Evolutionary conservation across 1,284 basidiomycete genomes (phyloP), one percentile per base, ranked within the genome.

Genomic region (Apiotrichum laibachii): DNA sequence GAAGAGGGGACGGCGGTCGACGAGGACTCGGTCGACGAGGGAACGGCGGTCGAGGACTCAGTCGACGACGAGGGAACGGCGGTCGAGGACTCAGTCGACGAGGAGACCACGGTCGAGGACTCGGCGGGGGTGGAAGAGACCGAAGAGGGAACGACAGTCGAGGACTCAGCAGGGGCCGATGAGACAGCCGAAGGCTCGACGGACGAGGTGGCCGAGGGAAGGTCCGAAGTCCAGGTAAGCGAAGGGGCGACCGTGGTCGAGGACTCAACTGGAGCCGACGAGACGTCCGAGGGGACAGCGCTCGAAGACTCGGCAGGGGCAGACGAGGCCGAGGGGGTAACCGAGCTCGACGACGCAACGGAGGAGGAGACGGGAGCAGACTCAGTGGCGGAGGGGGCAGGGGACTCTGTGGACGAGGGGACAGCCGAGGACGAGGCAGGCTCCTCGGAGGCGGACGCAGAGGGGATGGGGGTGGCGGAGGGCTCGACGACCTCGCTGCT

Each of bases 41-140:
- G 37, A 45, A 47, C 44, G 35, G 62, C 47, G 39, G 52, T 31
- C 44, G 55, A 22, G 31, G 40, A 21, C 56, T 57, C 56, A 1
- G 49, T 35, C 18, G 55, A 42, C n/a, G 52, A 44, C 40, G 49
- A 21, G 22, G 31, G 10, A 9, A 34, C 35, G 19, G 34, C 39
- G 22, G 53, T 53, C 11, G 44, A 49, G 18, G 55, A 52, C 16
- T 44, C 56, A 26, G 59, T 39, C 21, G 57, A 55, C 34, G 52
- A 21, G 22, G 56, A 44, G 33, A 49, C 13, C 31, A 35, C 57
- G n/a, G 57, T 50, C 31, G 59, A 51, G 51, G 52, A 53, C 12
- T 39, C 55, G 8, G 9, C 43, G 21, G n/a, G n/a, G 22, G 50
- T 43, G 26, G 34, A 45, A 31, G 48, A n/a, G 11, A 44, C 50